Evolutionary conservation across 179 eudicot genomes (phyloP), one percentile per base, ranked within the genome.

Genomic region (Amaranthus tricolor): DNA sequence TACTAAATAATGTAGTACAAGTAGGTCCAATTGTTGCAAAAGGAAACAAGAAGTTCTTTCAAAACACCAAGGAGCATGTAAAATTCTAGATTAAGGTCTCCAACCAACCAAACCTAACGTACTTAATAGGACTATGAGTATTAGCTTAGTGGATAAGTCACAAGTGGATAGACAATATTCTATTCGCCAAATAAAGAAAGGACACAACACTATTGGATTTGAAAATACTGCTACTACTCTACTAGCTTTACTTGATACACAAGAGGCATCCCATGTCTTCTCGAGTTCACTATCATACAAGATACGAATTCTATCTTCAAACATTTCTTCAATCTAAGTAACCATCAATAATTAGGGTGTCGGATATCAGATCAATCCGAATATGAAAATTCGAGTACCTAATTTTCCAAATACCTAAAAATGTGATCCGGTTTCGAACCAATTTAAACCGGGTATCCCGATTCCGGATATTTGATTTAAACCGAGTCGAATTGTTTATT

Each of bases 101-200:
- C 59, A 72, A 56, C 64, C 63, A 64, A 71, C 20, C 67, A 17
- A 40, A 77, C 67, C 55, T 48, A 58, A 58, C 48, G n/a, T 59
- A 14, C 45, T 63, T 1, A 16, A 50, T 48, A 50, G 6, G 72
- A 50, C 13, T 40, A 14, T 55, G 48, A 44, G 7, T 14, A 47
- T 24, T 16, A 49, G 70, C 54, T 66, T 11, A 17, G 10, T 5
- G 8, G 40, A 31, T 50, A 21, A 56, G 49, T 60, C 66, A 50
- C 59, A 78, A 72, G 70, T 66, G 68, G 66, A 78, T 66, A 59
- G 7, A 52, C 19, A 63, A 13, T 50, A 66, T 31, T 5, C 61
- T 50, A 65, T 58, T 72, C 60, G 40, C 40, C 40, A 31, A 51
- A 55, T 60, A 48, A 9, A 47, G 13, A 16, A 24, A 65, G 31